Evolutionary conservation across 306 rosid species (phyloP), one percentile per base, ranked within the genome.

Genomic region (Acmispon strigosus): DNA sequence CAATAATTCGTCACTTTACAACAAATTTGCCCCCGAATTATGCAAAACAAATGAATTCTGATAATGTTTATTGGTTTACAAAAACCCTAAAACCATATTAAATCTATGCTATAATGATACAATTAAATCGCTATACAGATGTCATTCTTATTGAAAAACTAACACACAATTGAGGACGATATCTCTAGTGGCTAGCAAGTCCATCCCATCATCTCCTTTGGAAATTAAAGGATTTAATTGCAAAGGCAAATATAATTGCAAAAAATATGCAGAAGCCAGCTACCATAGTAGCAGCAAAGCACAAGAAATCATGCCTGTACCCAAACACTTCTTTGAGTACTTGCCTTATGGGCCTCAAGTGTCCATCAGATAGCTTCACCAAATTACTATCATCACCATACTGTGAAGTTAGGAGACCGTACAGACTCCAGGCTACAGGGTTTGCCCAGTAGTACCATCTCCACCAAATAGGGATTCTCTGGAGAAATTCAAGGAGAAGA

Each of bases 391-490:
- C 96, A 1, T 81, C 84, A 8, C 99, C 96, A 70, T 95, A 91
- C 70, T 95, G 99, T 12, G 99, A 95, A 54, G 85, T 83, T 47
- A 89, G 55, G 36, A 95, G 97, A 63, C 99, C 99, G 76, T 95
- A 91, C 32, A 95, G 80, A 80, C 86, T 85, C 99, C 99, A 95
- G 62, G 99, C 96, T 27, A 95, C 79, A 22, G 97, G 99, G 76
- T 95, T 89, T 44, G 96, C 99, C 99, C 99, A 95, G 76, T 89
- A 95, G 80, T 95, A 95, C 99, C 99, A 95, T 86, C 97, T 89
- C 99, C 99, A 95, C 99, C 99, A 95, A 53, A 95, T 66, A n/a
- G 99, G 99, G 43, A 95, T 91, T 82, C 96, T 85, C 99, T 95
- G 96, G 96, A 66, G 16, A 77, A 82, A 66, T 79, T 43, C 8